Evolutionary conservation across 345 rosid species (phyloP), one percentile per base, ranked within the genome.

Genomic region (Moricandia moricandioides): DNA sequence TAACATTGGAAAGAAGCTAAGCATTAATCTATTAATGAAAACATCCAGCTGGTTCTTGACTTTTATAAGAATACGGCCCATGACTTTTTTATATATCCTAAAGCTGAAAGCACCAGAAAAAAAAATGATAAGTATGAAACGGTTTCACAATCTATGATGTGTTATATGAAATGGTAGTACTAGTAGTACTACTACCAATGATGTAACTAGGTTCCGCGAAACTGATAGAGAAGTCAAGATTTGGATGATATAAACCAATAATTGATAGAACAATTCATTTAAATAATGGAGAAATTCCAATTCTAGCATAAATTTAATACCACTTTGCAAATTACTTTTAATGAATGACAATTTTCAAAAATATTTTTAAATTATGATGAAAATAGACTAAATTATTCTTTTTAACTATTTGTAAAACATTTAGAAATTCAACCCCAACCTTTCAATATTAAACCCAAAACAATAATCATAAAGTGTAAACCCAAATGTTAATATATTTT

Each of bases 41-140:
- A 59, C 29, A 60, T 67, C 67, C 62, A 74, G 67, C 78, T 74
- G 78, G 72, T 74, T 62, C 47, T 30, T 30, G 8, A 56, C 39
- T 31, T 60, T 31, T 60, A 31, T 31, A 2, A 30, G 12, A 59
- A 29, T 59, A 4, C 24, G 24, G 7, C 40, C 7, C 64, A 60
- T 60, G 7, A 26, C 7, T 55, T 55, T 24, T 0, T 24, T 55
- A 55, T 21, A 49, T 3, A 55, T 55, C 14, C 14, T 55, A 11
- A 55, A 55, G 14, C 14, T 55, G 13, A 55, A 55, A 24, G 14
- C 14, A 55, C 60, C 31, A 55, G n/a, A 21, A 21, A 21, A 21
- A 21, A 24, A 55, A 24, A 55, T 24, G 7, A 24, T 11, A 24
- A 24, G 4, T 11, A 11, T 12, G 31, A 24, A 55, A 55, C 1